phyloP scores from a whole-genome alignment of 768 basidiomycete genomes.

The Boletus insuetus region DNA sequence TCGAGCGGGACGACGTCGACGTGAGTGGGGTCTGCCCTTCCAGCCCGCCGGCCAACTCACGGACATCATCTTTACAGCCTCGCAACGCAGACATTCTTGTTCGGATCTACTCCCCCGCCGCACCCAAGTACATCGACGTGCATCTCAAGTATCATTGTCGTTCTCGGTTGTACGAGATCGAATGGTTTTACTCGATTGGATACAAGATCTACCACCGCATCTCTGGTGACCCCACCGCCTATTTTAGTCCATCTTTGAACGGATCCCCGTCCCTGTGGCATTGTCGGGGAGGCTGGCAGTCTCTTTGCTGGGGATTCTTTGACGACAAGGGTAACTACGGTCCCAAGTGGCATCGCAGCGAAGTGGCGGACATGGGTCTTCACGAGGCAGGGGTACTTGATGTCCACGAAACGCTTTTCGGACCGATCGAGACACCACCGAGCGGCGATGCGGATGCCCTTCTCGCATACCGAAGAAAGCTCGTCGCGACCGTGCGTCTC shows the following conservation, averaged over 20 bases:
- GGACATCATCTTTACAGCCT: background rate
- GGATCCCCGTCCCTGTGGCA: background rate
- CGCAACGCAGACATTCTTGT: background rate
- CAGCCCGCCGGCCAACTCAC: background rate
- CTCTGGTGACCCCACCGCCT: background rate
- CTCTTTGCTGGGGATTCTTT: conserved; percentile 13
- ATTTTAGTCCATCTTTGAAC: background rate
- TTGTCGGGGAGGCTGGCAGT: conserved; percentile 9
- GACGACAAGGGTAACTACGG: conserved; percentile 5
- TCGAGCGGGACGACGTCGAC: background rate
- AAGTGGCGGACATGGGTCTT: conserved; percentile 5
- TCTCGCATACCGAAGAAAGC: background rate
- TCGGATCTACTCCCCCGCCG: conserved; percentile 7
- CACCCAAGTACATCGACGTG: conserved; percentile 16
- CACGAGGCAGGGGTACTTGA: conserved; percentile 9
- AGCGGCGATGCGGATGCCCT: background rate
- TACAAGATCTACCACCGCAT: background rate
- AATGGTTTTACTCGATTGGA: conserved; percentile 15
- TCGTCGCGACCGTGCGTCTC: conserved; percentile 6
- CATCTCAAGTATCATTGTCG: conserved; percentile 14
- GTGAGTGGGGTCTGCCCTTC: background rate
- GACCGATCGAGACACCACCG: background rate
- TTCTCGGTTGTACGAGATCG: background rate
- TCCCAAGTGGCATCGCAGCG: background rate
- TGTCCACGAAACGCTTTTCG: conserved; percentile 8